These are phyloP conservation scores for Dalbergia cultrata DNA, from an alignment of 306 rosid species.

Conservation along the genomic window DNA sequence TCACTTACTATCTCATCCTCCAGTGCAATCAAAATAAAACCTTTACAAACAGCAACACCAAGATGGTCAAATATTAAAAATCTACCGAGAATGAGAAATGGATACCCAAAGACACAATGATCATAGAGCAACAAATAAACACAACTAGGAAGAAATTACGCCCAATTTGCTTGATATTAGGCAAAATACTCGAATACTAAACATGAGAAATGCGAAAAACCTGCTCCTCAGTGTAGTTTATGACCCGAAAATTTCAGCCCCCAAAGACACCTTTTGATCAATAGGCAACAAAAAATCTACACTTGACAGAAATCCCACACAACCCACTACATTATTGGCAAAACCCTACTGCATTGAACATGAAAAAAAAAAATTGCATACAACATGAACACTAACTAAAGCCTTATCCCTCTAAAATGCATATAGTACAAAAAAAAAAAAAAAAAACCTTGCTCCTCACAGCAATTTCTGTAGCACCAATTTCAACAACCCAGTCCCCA, in stretches of 20 bases:
- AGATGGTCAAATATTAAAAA: not conserved
- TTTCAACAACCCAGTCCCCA: not conserved
- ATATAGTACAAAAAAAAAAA: too few relatives aligned
- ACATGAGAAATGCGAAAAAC: not conserved
- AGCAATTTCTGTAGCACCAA: too few relatives aligned
- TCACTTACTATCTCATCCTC: not conserved
- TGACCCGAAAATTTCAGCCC: not conserved
- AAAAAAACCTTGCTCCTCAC: too few relatives aligned
- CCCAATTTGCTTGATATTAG: not conserved
- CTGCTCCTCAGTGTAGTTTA: not conserved
- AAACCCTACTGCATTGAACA: too few relatives aligned
- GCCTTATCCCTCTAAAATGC: too few relatives aligned
- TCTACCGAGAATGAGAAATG: not conserved
- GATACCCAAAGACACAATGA: not conserved
- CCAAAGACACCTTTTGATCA: not conserved
- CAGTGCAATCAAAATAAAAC: not conserved
- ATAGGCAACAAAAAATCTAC: not conserved
- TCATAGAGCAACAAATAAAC: not conserved
- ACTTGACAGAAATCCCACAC: not conserved
- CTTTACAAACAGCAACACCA: conserved; percentile 5
- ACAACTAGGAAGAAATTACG: not conserved
- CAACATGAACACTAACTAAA: too few relatives aligned
- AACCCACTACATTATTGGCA: too few relatives aligned
- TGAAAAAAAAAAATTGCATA: too few relatives aligned
- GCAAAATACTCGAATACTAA: not conserved